phyloP scores from a whole-genome alignment of 108 stramenopile genomes.

The Conticribra guillardii region DNA sequence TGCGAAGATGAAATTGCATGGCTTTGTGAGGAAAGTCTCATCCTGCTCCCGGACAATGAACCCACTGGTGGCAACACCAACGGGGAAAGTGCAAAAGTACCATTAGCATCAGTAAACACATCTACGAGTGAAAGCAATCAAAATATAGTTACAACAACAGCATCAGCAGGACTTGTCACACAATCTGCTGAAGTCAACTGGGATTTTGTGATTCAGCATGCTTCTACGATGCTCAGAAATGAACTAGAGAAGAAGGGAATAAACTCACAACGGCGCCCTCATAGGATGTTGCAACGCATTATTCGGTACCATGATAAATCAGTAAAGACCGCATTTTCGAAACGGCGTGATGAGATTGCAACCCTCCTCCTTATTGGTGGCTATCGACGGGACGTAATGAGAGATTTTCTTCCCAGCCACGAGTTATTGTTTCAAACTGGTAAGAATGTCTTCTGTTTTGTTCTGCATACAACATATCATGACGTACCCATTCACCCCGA shows the following conservation, averaged over 20 bases:
- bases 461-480: no score
- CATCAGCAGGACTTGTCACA: conserved; percentile 33
- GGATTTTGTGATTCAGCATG: conserved; percentile 24
- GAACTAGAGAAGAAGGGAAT: conserved; percentile 8
- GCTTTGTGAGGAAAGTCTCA: conserved; percentile 35
- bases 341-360: conserved; percentile 30
- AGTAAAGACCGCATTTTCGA: conserved; percentile 33
- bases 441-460: no score
- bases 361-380: conserved; percentile 26
- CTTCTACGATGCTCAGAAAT: conserved; percentile 19
- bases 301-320: conserved; percentile 16
- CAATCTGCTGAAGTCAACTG: conserved; percentile 32
- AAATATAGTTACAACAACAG: background rate
- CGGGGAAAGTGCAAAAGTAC: no score
- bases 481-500: background rate
- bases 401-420: conserved; percentile 20
- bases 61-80: background rate
- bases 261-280: background rate
- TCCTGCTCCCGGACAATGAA: conserved; percentile 16
- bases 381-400: conserved; percentile 28
- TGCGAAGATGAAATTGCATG: conserved; percentile 29
- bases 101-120: no score
- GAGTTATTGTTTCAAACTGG: conserved; percentile 29
- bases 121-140: background rate
- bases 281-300: conserved; percentile 21